phyloP scores from a whole-genome alignment of 2,329 filamentous ascomycete species.

The Apiospora hydei region DNA sequence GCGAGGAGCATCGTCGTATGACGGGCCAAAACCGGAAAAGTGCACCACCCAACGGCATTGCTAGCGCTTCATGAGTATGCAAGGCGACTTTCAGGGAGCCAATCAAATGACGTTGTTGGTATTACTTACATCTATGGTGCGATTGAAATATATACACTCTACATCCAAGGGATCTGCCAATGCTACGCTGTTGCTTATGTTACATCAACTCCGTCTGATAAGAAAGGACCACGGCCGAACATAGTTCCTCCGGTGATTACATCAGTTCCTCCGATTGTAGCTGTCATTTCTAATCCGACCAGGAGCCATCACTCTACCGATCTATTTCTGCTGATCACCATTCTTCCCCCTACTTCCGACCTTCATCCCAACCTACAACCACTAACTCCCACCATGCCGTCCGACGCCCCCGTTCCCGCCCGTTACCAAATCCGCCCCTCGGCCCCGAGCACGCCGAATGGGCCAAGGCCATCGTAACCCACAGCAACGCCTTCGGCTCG shows the following conservation, averaged over 20 bases:
- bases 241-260: too few relatives aligned
- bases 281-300: too few relatives aligned
- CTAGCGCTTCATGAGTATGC: too few relatives aligned
- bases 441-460: slow-evolving; percentile 35
- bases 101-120: neutral
- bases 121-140: neutral
- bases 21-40: neutral
- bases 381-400: slow-evolving; percentile 5
- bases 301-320: too few relatives aligned
- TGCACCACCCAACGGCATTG: neutral
- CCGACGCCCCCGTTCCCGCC: slow-evolving; percentile 23
- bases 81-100: neutral
- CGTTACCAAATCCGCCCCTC: slow-evolving; percentile 39
- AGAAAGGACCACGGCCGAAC: too few relatives aligned
- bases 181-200: neutral
- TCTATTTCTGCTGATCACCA: too few relatives aligned
- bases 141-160: too few relatives aligned
- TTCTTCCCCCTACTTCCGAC: neutral
- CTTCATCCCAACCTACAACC: rapidly evolving
- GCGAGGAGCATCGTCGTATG: neutral
- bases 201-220: too few relatives aligned
- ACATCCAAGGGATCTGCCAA: neutral
- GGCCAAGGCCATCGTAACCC: slow-evolving; percentile 36
- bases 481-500: slow-evolving; percentile 37
- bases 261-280: too few relatives aligned